Conservation (phyloP, 1,284 basidiomycete species). For the Ceratobasidium sp. region DNA sequence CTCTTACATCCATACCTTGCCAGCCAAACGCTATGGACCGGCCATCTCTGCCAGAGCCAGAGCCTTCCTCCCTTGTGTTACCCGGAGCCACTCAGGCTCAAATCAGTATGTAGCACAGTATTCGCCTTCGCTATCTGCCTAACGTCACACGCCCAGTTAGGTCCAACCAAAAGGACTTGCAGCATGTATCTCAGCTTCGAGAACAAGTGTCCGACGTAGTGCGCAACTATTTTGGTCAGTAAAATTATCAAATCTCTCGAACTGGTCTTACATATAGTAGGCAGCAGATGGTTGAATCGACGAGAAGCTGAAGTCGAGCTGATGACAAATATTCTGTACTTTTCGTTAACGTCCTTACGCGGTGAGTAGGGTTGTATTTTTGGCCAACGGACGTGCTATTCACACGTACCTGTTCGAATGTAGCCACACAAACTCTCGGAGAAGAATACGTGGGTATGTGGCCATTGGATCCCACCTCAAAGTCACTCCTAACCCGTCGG, state of each 20-base stretch:
- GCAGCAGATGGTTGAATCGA: slow-evolving; percentile 83
- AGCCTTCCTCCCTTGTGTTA: slow-evolving; percentile 52
- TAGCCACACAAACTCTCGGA: slow-evolving; percentile 82
- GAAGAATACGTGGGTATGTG: slow-evolving; percentile 92
- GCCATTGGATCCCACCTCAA: slow-evolving; percentile 61
- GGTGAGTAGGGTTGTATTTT: slow-evolving; percentile 54
- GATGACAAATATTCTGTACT: slow-evolving; percentile 73
- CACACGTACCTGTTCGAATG: slow-evolving; percentile 28
- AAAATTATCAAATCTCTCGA: not conserved
- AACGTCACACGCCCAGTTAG: slow-evolving; percentile 63
- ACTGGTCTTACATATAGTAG: slow-evolving; percentile 52
- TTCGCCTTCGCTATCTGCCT: not conserved
- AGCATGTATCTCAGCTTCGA: slow-evolving; percentile 75
- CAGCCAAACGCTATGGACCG: slow-evolving; percentile 44
- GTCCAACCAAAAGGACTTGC: slow-evolving; percentile 83
- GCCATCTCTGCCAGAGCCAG: not conserved
- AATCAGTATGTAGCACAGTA: slow-evolving; percentile 66
- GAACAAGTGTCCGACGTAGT: slow-evolving; percentile 79
- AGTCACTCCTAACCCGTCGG: slow-evolving; percentile 54
- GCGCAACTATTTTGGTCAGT: slow-evolving; percentile 79
- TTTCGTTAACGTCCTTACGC: slow-evolving; percentile 76
- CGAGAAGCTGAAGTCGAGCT: slow-evolving; percentile 84
- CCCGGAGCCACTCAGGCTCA: slow-evolving; percentile 83
- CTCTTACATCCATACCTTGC: slow-evolving; percentile 43
- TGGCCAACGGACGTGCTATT: slow-evolving; percentile 28